Evolutionary conservation across 2,329 filamentous ascomycete species (phyloP), one percentile per base, ranked within the genome.

Genomic region (Akanthomyces dipterigenus): DNA sequence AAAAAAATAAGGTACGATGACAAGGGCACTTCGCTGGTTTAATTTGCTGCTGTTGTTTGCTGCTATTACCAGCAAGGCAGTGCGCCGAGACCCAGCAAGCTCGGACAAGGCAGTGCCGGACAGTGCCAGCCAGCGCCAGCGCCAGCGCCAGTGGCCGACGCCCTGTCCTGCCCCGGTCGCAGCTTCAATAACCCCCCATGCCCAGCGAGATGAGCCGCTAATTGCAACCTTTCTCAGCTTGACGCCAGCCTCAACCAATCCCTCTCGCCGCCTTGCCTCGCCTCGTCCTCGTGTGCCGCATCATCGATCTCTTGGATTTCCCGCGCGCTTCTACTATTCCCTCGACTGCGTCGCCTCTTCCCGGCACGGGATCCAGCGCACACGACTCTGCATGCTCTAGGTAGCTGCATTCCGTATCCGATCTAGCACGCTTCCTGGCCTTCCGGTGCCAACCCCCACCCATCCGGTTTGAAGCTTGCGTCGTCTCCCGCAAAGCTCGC

Each of bases 181-280:
- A 55, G 24, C 40, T 22, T n/a, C 28, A 38, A 11, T n/a, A n/a
- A 26, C n/a, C 46, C 14, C 26, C 46, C 20, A n/a, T n/a, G n/a
- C 18, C 16, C 36, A 56, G 1, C 1, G 24, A 56, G 54, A 28
- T 42, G 56, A 22, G 24, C 31, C 56, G 36, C 56, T 59, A 59
- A 59, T 24, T 31, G 20, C 34, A 49, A 42, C 24, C 53, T 45
- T 42, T 50, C 56, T 42, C 56, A 59, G 56, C 56, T 51, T 42
- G 24, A 58, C 42, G 42, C 54, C 46, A 51, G 56, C 46, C 46
- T 59, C 46, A 43, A 42, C 31, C 18, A 11, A 24, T 36, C 31
- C 22, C 45, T 51, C 12, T 31, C n/a, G 24, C 26, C 45, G 56
- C 46, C 31, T 28, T 26, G 18, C 20, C 14, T 26, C 26, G 20